These are phyloP conservation scores for Setaria viridis DNA, from an alignment of 202 grass and related monocot species.

Conservation along the genomic window DNA sequence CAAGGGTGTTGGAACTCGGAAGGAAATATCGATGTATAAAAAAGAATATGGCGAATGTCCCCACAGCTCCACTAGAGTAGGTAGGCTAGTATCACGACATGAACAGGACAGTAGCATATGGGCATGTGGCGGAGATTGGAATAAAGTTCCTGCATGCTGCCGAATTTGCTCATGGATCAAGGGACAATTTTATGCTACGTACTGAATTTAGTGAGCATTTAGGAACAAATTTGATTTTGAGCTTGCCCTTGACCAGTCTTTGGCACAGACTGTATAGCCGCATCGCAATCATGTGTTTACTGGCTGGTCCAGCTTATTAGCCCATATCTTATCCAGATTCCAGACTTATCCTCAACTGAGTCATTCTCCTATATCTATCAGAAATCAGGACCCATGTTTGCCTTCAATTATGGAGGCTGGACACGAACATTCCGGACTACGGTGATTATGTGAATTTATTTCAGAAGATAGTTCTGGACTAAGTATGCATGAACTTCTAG, in stretches of 20 bases:
- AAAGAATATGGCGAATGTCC: constrained; percentile 21
- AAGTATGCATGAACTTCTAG: not conserved
- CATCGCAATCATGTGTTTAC: not conserved
- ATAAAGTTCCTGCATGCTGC: not conserved
- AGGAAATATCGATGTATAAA: not conserved
- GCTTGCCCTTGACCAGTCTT: not conserved
- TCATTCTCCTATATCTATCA: not conserved
- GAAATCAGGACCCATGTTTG: constrained; percentile 10
- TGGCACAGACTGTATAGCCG: not conserved
- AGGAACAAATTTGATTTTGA: not conserved
- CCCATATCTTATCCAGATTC: not conserved
- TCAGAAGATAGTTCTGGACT: not conserved
- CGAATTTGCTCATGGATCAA: not conserved
- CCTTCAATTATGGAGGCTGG: not conserved
- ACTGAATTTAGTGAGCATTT: constrained; percentile 10
- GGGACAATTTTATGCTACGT: not conserved
- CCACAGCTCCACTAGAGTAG: constrained; percentile 29
- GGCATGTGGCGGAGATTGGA: not conserved
- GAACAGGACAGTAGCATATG: constrained; percentile 23
- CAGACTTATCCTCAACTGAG: not conserved
- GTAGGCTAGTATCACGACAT: not conserved
- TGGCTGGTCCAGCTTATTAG: not conserved
- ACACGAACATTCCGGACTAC: not conserved
- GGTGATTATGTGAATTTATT: not conserved
- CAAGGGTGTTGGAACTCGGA: constrained; percentile 33